Base-by-base conservation (phyloP, 2,329 filamentous ascomycete genomes). In the Achaetomium macrosporum region DNA sequence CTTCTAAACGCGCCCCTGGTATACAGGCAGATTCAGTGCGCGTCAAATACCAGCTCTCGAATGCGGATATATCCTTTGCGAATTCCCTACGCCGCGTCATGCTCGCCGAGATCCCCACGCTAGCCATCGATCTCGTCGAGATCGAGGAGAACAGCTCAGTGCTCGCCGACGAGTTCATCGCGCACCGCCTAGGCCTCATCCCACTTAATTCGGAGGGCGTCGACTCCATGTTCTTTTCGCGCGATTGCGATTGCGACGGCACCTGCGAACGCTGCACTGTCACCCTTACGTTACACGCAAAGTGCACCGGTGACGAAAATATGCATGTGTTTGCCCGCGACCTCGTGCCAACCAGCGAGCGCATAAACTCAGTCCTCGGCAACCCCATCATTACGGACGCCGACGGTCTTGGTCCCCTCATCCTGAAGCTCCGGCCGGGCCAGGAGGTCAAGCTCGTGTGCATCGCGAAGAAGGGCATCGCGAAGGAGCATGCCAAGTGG, bases 401-500 rank as follows among this genome's bases (percentile, higher is more conserved):
- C 0, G 88, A 92, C 47, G 84, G 85, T 11, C 82, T 87, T 53
- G 93, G 93, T 1, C 82, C 87, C 42, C 77, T 97, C 61, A 92
- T 99, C 60, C 88, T 87, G 65, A 97, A 97, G 76, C 74, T 99
- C 66, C 81, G 92, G 54, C 87, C 85, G 65, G 90, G 87, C 2
- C 93, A 99, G 72, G 90, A 96, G 70, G 74, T 99, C 56, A 86
- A 90, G 68, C 82, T 99, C 66, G 88, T 82, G 57, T 97, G 92
- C 67, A 87, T 96, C 60, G 93, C 92, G 47, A 96, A 96, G 78
- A 97, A 97, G 78, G 93, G 93, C 1, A 97, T 97, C 59, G 91
- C 92, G 36, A 99, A 99, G 76, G 93, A 99, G 70, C 93, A 99
- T 71, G 89, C 93, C 10, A 99, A 99, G 71, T 99, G 93, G 93